phyloP scores from a whole-genome alignment of 805 yeast genomes.

The Suhomyces sp. region DNA sequence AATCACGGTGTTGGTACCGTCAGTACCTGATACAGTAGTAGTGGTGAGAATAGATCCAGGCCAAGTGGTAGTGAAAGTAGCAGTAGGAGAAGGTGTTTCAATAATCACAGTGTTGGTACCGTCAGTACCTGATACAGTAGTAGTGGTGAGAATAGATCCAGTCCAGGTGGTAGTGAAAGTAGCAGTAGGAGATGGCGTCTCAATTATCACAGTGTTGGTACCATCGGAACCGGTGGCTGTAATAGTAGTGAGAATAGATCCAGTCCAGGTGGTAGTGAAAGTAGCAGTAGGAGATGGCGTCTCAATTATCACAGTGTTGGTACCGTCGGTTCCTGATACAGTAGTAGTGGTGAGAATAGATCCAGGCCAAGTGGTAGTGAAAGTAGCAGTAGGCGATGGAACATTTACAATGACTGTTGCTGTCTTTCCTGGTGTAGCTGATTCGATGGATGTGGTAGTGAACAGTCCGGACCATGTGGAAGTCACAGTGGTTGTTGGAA shows the following conservation, averaged over 20 bases:
- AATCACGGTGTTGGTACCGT: constrained; percentile 12
- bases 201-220: constrained; percentile 12
- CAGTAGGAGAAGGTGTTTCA: constrained; percentile 13
- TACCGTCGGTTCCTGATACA: constrained; percentile 9
- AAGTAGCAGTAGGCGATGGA: constrained; percentile 13
- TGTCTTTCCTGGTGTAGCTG: constrained; percentile 10
- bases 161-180: constrained; percentile 10
- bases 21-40: constrained; percentile 10
- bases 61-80: constrained; percentile 13
- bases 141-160: constrained; percentile 6
- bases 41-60: constrained; percentile 6
- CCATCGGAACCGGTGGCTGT: constrained; percentile 8
- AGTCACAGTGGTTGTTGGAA: constrained; percentile 10
- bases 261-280: constrained; percentile 16
- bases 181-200: constrained; percentile 14
- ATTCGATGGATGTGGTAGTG: constrained; percentile 4
- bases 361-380: constrained; percentile 11
- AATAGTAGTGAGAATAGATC: constrained; percentile 9
- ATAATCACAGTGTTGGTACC: constrained; percentile 14
- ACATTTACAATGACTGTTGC: constrained; percentile 14
- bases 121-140: constrained; percentile 7
- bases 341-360: constrained; percentile 5
- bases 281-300: constrained; percentile 18
- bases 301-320: constrained; percentile 13
- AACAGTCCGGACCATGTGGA: constrained; percentile 9